Conservation (phyloP, 495 filamentous ascomycete species). For the Coniosporium apollinis region DNA sequence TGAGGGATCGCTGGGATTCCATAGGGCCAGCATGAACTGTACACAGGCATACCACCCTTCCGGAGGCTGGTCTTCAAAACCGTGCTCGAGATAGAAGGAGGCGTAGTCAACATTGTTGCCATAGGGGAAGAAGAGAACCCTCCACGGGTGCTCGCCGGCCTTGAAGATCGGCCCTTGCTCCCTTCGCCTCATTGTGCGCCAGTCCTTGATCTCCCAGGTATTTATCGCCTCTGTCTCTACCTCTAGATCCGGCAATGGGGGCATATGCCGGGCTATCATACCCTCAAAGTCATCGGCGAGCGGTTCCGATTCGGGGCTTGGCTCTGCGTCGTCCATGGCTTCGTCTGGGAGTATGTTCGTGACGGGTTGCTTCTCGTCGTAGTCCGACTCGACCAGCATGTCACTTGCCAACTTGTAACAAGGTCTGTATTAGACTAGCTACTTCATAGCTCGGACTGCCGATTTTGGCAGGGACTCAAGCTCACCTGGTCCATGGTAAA, state of each 20-base stretch:
- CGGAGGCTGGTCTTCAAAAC: slow-evolving; percentile 53
- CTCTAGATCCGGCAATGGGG: slow-evolving; percentile 59
- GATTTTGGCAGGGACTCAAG: too few species aligned
- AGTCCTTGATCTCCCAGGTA: slow-evolving; percentile 78
- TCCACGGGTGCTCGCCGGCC: slow-evolving; percentile 81
- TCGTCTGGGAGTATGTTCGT: slow-evolving; percentile 66
- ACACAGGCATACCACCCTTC: slow-evolving; percentile 94
- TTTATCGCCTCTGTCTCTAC: slow-evolving; percentile 46
- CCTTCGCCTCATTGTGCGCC: slow-evolving; percentile 54
- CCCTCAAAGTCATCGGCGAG: slow-evolving; percentile 69
- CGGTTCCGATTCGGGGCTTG: slow-evolving; percentile 30
- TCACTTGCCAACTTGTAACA: slow-evolving; percentile 37
- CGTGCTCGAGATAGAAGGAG: slow-evolving; percentile 95
- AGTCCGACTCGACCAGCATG: slow-evolving; percentile 37
- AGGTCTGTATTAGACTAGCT: too few species aligned
- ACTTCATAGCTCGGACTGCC: too few species aligned
- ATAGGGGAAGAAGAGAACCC: slow-evolving; percentile 84
- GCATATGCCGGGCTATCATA: slow-evolving; percentile 64
- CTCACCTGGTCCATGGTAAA: slow-evolving; percentile 21
- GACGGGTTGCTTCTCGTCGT: slow-evolving; percentile 55
- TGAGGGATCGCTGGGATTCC: slow-evolving; percentile 77
- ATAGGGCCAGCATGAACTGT: slow-evolving; percentile 85
- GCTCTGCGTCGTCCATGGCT: slow-evolving; percentile 28
- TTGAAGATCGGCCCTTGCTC: slow-evolving; percentile 79
- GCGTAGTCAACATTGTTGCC: slow-evolving; percentile 85